These are phyloP conservation scores for Diaporthe ampelina DNA, from an alignment of 2,329 filamentous ascomycete species.

Conservation along the genomic window DNA sequence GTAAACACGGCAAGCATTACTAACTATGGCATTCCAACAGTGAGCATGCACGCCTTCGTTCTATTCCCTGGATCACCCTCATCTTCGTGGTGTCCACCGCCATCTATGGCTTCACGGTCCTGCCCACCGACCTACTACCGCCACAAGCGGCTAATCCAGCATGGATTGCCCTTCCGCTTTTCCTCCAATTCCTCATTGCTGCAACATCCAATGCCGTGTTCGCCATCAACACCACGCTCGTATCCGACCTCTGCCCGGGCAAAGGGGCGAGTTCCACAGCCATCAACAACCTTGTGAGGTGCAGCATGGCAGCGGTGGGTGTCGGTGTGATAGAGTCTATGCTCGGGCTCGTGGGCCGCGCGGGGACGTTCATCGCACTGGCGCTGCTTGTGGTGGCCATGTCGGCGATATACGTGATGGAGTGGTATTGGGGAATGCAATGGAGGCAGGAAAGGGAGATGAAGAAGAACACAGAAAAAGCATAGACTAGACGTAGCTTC, in stretches of 20 bases:
- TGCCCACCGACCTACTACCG: constrained; percentile 17
- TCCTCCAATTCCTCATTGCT: constrained; percentile 53
- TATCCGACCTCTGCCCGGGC: constrained; percentile 52
- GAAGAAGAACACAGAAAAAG: constrained; percentile 4
- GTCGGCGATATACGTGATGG: not conserved
- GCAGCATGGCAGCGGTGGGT: constrained; percentile 49
- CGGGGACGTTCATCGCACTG: constrained; percentile 40
- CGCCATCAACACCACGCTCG: constrained; percentile 51
- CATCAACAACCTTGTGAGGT: constrained; percentile 52
- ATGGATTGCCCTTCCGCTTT: constrained; percentile 48
- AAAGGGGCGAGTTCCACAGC: constrained; percentile 51
- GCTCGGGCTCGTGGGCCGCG: constrained; percentile 39
- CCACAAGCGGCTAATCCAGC: constrained; percentile 38
- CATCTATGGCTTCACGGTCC: constrained; percentile 53
- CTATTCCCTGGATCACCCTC: constrained; percentile 55
- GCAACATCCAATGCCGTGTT: constrained; percentile 55
- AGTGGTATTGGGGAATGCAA: constrained; percentile 29
- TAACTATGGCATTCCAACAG: not conserved
- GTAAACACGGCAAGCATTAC: not conserved
- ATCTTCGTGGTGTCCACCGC: constrained; percentile 53
- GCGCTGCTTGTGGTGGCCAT: constrained; percentile 35
- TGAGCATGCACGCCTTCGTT: constrained; percentile 55
- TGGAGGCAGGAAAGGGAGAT: constrained; percentile 27
- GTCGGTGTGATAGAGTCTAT: constrained; percentile 45
- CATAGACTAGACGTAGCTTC: not conserved